phyloP scores from a whole-genome alignment of 305 asterid species.

The Ruellia speciosa region DNA sequence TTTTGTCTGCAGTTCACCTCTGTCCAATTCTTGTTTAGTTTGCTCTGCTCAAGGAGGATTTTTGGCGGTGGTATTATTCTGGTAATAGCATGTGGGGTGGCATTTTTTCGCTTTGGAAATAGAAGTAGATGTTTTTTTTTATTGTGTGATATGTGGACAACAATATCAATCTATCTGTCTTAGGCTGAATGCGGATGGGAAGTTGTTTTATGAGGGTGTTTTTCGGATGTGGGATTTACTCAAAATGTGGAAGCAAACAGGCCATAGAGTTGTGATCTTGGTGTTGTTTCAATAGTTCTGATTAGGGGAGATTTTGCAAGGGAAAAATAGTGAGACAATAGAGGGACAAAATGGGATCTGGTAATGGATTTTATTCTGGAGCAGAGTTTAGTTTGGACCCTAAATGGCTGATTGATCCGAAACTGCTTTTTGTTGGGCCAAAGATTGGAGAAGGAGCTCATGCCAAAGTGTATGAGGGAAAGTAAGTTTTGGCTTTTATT shows the following conservation, averaged over 20 bases:
- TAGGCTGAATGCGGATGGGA: not conserved
- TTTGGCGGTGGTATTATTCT: conserved; percentile 6
- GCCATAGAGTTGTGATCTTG: conserved; percentile 29
- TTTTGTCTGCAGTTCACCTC: conserved; percentile 3
- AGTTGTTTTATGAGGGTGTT: conserved; percentile 6
- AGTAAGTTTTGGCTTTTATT: conserved; percentile 52
- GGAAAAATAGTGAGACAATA: conserved; percentile 14
- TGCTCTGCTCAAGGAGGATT: conserved; percentile 6
- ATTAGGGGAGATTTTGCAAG: conserved; percentile 4
- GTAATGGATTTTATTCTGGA: conserved; percentile 54
- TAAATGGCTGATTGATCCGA: conserved; percentile 86
- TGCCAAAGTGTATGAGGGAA: conserved; percentile 94
- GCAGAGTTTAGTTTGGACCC: conserved; percentile 67
- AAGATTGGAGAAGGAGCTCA: conserved; percentile 98
- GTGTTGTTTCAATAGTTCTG: conserved; percentile 16
- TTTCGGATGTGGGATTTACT: conserved; percentile 25
- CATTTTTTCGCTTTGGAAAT: conserved; percentile 22
- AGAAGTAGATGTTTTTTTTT: conserved; percentile 13
- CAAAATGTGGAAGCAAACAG: conserved; percentile 20
- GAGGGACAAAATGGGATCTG: conserved; percentile 53
- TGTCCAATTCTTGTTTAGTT: conserved; percentile 21
- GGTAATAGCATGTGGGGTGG: conserved; percentile 17
- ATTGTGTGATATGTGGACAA: not conserved
- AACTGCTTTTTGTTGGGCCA: conserved; percentile 85
- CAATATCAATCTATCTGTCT: not conserved